These are phyloP conservation scores for Phytophthora cryptogea DNA, from an alignment of 352 stramenopile genomes.

Conservation along the genomic window DNA sequence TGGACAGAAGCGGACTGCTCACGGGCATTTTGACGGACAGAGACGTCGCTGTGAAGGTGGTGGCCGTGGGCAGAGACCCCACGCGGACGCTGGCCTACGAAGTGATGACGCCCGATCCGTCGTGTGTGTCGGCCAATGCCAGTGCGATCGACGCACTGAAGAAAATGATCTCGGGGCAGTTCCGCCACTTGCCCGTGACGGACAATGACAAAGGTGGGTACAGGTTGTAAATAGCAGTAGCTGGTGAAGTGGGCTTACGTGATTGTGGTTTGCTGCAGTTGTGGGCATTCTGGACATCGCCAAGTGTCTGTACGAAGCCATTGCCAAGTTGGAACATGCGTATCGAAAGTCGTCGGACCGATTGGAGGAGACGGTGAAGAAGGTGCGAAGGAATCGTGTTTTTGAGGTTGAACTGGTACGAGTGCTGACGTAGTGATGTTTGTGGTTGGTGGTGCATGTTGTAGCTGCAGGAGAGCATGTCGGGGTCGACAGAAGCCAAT, in stretches of 20 bases:
- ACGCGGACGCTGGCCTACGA: constrained; percentile 76
- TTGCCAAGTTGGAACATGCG: constrained; percentile 94
- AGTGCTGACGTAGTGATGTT: constrained; percentile 2
- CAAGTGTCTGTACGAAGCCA: constrained; percentile 98
- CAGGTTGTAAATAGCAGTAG: neutral
- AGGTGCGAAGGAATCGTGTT: constrained; percentile 39
- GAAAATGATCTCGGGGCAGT: constrained; percentile 96
- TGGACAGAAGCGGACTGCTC: constrained; percentile 86
- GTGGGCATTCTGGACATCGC: constrained; percentile 98
- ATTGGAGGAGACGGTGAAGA: constrained; percentile 76
- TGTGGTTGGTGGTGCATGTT: constrained; percentile 2
- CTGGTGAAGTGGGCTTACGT: neutral
- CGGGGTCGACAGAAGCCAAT: constrained; percentile 53
- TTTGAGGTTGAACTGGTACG: neutral
- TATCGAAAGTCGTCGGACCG: constrained; percentile 77
- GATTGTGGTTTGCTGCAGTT: constrained; percentile 47
- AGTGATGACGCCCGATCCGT: constrained; percentile 96
- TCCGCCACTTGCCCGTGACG: constrained; percentile 96
- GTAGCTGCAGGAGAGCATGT: constrained; percentile 66
- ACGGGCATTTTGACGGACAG: constrained; percentile 96
- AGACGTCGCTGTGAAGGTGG: constrained; percentile 94
- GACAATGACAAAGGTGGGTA: constrained; percentile 81
- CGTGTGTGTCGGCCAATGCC: constrained; percentile 92
- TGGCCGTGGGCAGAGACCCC: constrained; percentile 87
- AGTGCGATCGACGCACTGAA: constrained; percentile 96